Evolutionary conservation across 306 rosid genomes (phyloP), one percentile per base, ranked within the genome.

Genomic region (cucumber (Cucumis sativus)): DNA sequence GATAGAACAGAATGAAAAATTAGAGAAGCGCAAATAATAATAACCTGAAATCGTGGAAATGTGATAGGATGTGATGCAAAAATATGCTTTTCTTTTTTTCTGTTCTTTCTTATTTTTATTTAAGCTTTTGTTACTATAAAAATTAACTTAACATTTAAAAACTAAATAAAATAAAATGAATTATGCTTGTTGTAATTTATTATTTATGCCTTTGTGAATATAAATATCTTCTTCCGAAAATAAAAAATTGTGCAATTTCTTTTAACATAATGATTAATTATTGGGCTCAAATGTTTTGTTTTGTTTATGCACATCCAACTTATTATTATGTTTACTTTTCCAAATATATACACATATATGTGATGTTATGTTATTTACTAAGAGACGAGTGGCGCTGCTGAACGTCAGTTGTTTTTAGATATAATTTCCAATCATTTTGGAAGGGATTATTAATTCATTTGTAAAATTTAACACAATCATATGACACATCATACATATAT

Each of bases 1-100:
- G 62, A 79, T 54, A n/a, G 79, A 58, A 80, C 28, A 25, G 74
- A 52, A 61, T 72, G 88, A 75, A 78, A 73, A 54, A 16, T 52
- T 49, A 73, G 63, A 79, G 64, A 73, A 81, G 69, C 78, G 40
- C 45, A 47, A 78, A 79, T 10, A 54, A 52, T 17, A 68, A 30
- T 17, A 68, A 83, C 88, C 89, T 82, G 88, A 87, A 86, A 90
- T 91, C 88, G 93, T 88, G 84, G 86, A 84, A 54, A 43, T 69
- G 75, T 45, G 75, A 69, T 69, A 69, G 75, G 57, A 45, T 69
- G 47, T 23, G 33, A 23, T 69, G 57, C 14, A 69, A 45, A 40
- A 18, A 39, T 20, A 14, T 10, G 20, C 57, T 4, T 52, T 52
- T 52, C 0, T 40, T 10, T 41, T 25, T n/a, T 30, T 14, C n/a